These are phyloP conservation scores for Bidens hawaiensis DNA, from an alignment of 140 eudicot species.

Conservation along the genomic window DNA sequence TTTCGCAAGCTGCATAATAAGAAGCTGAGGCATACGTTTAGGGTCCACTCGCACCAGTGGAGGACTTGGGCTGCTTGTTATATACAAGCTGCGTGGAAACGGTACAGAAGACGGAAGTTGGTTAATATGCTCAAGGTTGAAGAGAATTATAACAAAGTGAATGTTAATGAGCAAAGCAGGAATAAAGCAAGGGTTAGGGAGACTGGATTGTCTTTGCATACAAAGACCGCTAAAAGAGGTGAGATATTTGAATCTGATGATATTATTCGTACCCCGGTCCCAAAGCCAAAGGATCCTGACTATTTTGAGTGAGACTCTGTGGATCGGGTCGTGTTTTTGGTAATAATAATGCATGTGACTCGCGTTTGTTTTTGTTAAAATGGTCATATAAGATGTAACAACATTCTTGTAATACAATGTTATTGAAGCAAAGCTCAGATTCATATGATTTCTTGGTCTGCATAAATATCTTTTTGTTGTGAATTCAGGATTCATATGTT, in stretches of 20 bases:
- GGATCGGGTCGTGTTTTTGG: not conserved
- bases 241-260: slow-evolving; percentile 32
- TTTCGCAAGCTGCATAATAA: slow-evolving; percentile 63
- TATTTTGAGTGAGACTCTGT: slow-evolving; percentile 35
- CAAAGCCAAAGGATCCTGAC: slow-evolving; percentile 70
- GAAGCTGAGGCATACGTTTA: slow-evolving; percentile 59
- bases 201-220: slow-evolving; percentile 26
- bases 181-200: slow-evolving; percentile 22
- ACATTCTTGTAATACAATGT: slow-evolving; percentile 1
- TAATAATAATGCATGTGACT: not conserved
- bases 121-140: slow-evolving; percentile 38
- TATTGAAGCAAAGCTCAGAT: not conserved
- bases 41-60: slow-evolving; percentile 83
- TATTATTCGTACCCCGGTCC: slow-evolving; percentile 31
- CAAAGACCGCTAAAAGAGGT: slow-evolving; percentile 12
- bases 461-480: too few species aligned
- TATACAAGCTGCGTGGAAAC: slow-evolving; percentile 64
- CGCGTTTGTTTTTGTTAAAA: not conserved
- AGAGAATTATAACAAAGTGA: slow-evolving; percentile 30
- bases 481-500: too few species aligned
- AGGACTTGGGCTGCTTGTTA: slow-evolving; percentile 87
- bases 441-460: slow-evolving; percentile 1
- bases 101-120: slow-evolving; percentile 45
- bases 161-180: slow-evolving; percentile 13
- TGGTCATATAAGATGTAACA: slow-evolving; percentile 8